Base-by-base conservation (phyloP, 2,329 filamentous ascomycete genomes). In the Trichophyton benhamiae region DNA sequence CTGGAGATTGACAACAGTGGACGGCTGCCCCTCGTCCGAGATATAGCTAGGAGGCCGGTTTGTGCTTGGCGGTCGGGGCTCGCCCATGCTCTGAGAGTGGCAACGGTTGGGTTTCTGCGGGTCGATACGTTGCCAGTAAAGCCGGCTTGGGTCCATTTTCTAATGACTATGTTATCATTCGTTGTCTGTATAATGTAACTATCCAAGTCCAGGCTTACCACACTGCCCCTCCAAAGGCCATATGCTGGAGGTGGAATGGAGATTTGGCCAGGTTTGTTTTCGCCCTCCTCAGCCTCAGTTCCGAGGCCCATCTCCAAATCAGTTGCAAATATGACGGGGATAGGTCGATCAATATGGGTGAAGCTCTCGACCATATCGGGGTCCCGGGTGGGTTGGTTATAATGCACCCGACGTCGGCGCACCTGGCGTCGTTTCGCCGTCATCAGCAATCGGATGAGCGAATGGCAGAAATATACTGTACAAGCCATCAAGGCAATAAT, bases 391-490 rank as follows among this genome's bases (percentile, higher is more conserved):
- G 13, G 52, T 15, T 36, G 52, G 9, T 6, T 8, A n/a, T 17
- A n/a, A 17, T n/a, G 41, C 15, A 44, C 6, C 15, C 11, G 49
- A 9, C 5, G 15, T 8, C 27, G 52, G 11, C 2, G 81, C 78
- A 0, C 79, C 81, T 49, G 78, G 75, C 67, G 82, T 79, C 79
- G 80, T 60, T 85, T 74, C 13, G 87, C 73, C 57, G 87, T 73
- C 74, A 95, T 81, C 72, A 83, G 86, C 3, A 95, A 79, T 17
- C 88, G 84, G 62, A 94, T 82, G 15, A 94, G 76, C 48, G 85
- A 83, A 73, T 95, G 89, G 68, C 84, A 87, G 78, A 95, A 94
- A 74, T 95, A 84, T 66, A 92, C 83, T 1, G 87, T 85, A 38
- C 86, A 81, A 59, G 86, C 77, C 59, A 95, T 75, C 62, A 95